Base-by-base conservation (phyloP, 2,329 filamentous ascomycete genomes). In the Seiridium unicorne region DNA sequence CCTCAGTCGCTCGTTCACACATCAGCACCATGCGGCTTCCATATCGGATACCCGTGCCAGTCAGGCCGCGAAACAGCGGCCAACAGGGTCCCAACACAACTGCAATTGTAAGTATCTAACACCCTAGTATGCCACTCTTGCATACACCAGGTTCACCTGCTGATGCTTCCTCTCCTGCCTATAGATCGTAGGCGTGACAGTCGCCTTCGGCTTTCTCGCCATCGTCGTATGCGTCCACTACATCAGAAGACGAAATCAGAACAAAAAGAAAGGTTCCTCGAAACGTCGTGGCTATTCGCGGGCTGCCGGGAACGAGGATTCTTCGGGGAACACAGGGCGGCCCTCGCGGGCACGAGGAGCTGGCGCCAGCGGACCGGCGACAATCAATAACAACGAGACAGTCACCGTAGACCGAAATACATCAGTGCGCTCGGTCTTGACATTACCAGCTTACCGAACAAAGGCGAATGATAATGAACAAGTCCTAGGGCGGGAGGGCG, bases 351-450 rank as follows among this genome's bases (percentile, higher is more conserved):
- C 31, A 8, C 32, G 11, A 31, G 59, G 32, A 54, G 59, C 54
- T 44, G 55, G 51, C 35, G 62, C 63, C 13, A 62, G 70, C 10
- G 70, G 70, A 59, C 65, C 66, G 13, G 70, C 69, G 3, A 66
- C 68, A 3, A 57, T 64, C 42, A 60, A 65, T 35, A 47, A 55
- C 10, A 65, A 64, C 53, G 57, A 53, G 49, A 64, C 68, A 60
- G 66, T 70, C 66, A 58, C 72, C 42, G 86, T 97, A 10, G 91
- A 94, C 71, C 86, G 94, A 38, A 90, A 94, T 68, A 93, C 91
- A 1, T 96, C 92, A 7, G 83, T 98, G 51, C 89, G 94, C 59
- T 96, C 92, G n/a, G 88, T 98, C 59, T 95, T 97, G 84, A 98
- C 95, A 0, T 78, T 99, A 3, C 95, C 95, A 0, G 85, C 91